Percentiles rank a stretch among this genome's conserved stretches.
These are phyloP conservation scores for Cutaneotrichosporon spelunceum DNA, from an alignment of 1,284 basidiomycete species.

Conservation along the genomic window DNA sequence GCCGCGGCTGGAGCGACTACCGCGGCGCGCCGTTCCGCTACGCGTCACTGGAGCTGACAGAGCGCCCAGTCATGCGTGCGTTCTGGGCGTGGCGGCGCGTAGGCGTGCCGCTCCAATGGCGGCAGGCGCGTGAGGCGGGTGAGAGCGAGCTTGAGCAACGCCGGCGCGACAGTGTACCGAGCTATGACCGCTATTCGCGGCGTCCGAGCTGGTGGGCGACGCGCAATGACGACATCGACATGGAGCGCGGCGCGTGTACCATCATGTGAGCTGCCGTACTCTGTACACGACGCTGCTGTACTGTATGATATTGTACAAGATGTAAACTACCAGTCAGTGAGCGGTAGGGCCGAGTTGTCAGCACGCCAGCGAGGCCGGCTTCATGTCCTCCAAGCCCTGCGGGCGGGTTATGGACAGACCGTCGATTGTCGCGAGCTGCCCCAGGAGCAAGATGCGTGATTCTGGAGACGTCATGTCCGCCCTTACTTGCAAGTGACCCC, in stretches of 20 bases:
- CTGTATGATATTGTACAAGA: not conserved
- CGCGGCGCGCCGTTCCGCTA: constrained; percentile 55
- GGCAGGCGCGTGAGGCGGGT: constrained; percentile 24
- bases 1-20: constrained; percentile 67
- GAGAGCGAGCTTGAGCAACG: constrained; percentile 14
- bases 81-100: constrained; percentile 84
- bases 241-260: constrained; percentile 23
- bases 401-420: no score
- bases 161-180: constrained; percentile 3
- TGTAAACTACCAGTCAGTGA: constrained; percentile 1
- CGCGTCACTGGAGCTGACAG: constrained; percentile 19
- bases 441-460: no score
- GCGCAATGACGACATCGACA: constrained; percentile 15
- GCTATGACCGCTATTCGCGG: constrained; percentile 7
- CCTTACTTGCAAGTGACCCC: no score
- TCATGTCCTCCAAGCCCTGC: no score
- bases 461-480: no score
- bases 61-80: constrained; percentile 67
- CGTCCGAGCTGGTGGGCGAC: constrained; percentile 9
- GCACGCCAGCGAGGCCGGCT: no score
- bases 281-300: constrained; percentile 1
- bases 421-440: no score
- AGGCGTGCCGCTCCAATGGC: constrained; percentile 51
- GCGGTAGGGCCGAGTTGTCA: no score
- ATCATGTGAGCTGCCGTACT: constrained; percentile 13